phyloP scores from a whole-genome alignment of 345 rosid genomes.

The Gossypium thurberi region DNA sequence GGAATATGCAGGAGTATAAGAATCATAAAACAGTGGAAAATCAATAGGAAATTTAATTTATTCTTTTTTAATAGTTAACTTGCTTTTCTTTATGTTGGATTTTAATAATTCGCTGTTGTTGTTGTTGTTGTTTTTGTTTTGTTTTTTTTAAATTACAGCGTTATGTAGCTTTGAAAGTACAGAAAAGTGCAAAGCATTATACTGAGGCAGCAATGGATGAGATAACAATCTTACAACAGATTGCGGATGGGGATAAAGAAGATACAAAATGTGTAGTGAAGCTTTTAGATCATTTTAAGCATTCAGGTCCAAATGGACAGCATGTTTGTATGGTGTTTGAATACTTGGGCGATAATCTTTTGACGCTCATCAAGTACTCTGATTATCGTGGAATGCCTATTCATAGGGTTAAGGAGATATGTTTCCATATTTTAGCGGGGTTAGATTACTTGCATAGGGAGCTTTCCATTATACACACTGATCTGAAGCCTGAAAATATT shows the following conservation, averaged over 20 bases:
- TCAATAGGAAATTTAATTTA: not conserved
- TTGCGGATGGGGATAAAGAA: constrained; percentile 56
- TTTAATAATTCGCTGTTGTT: not conserved
- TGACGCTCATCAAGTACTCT: constrained; percentile 55
- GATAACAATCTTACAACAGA: constrained; percentile 65
- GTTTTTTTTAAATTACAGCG: constrained; percentile 24
- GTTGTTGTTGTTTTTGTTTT: too few relatives aligned
- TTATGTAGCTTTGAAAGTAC: constrained; percentile 62
- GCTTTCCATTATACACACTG: constrained; percentile 73
- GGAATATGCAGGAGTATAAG: not conserved
- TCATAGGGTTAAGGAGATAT: constrained; percentile 51
- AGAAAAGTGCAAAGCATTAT: constrained; percentile 73
- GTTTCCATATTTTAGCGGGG: constrained; percentile 49
- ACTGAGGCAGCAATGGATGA: constrained; percentile 80
- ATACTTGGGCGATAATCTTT: constrained; percentile 67
- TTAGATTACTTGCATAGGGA: constrained; percentile 66
- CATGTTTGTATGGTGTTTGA: constrained; percentile 79
- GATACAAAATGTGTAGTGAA: constrained; percentile 62
- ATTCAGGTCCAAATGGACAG: constrained; percentile 74
- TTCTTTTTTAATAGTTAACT: not conserved
- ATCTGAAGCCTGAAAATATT: constrained; percentile 63
- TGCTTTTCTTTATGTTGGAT: not conserved
- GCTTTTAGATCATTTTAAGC: constrained; percentile 75
- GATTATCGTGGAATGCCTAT: constrained; percentile 56
- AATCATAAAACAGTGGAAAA: not conserved